Base-by-base conservation (phyloP, 2,329 filamentous ascomycete genomes). In the Fusarium piperis region DNA sequence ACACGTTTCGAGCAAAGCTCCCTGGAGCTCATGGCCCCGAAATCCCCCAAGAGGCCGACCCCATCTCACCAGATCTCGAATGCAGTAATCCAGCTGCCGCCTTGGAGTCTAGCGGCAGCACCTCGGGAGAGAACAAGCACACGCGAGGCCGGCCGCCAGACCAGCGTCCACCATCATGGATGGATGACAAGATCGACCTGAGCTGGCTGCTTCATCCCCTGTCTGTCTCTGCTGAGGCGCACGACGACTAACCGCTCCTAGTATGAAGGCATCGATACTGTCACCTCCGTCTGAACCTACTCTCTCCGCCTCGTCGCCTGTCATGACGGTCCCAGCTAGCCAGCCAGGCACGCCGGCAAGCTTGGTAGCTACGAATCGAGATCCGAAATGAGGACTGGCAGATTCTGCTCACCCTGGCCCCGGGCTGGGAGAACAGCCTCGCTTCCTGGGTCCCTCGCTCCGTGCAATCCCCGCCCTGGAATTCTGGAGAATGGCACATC, bases 1-100 rank as follows among this genome's bases (percentile, higher is more conserved):
- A 62, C 62, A 73, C 74, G 61, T 65, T 68, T 73, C 48, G 38
- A 73, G 74, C 70, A 75, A 74, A 68, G 67, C 58, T 67, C 53
- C 56, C 59, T 58, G 59, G 71, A 69, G 62, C 64, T 64, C 59
- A 58, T 67, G 61, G 59, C 62, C 57, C 58, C 60, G 59, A 64
- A 62, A 53, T 51, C 52, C 53, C 36, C 65, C 67, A 64, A 48
- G 59, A 18, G 46, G 30, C 36, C 62, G 62, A 62, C 68, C 65
- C 71, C 46, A 41, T 36, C 46, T 33, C 46, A 20, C 48, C 46
- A 53, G 46, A 70, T 72, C 59, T 63, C 51, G 70, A 55, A 71
- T 62, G 39, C 59, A 68, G 59, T 52, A 73, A 62, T 48, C 59
- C 36, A 62, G 46, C 57, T 53, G 38, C 61, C 26, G 28, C 51